Conservation (phyloP, 768 basidiomycete genomes). For the Tylopilus intermedius region DNA sequence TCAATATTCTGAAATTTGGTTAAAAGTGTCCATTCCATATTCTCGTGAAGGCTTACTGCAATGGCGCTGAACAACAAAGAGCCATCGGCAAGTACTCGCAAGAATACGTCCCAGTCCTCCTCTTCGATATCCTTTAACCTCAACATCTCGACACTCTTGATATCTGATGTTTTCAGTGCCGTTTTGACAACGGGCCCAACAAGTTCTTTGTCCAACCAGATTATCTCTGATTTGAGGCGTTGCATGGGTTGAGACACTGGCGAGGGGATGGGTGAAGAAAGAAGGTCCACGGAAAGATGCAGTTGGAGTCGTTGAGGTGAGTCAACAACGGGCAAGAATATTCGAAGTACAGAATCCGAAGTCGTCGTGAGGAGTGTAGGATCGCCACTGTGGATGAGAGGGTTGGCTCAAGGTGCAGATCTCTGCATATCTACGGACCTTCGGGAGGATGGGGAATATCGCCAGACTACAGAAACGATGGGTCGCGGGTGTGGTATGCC, state of each 20-base stretch:
- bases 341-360: constrained; percentile 72
- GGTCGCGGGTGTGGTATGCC: constrained; percentile 68
- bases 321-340: constrained; percentile 86
- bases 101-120: constrained; percentile 76
- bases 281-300: constrained; percentile 71
- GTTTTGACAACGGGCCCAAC: constrained; percentile 45
- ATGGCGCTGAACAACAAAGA: constrained; percentile 71
- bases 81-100: constrained; percentile 67
- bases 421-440: constrained; percentile 38
- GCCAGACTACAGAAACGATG: constrained; percentile 67
- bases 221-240: constrained; percentile 45
- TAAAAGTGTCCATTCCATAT: background rate
- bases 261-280: constrained; percentile 50
- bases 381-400: constrained; percentile 50
- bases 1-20: constrained; percentile 69
- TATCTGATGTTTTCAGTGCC: constrained; percentile 34
- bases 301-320: constrained; percentile 80
- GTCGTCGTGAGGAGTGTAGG: constrained; percentile 81
- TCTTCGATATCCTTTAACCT: constrained; percentile 59
- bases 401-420: constrained; percentile 1
- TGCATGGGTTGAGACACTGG: constrained; percentile 26
- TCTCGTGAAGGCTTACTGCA: constrained; percentile 45
- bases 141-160: constrained; percentile 21
- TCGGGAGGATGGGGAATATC: constrained; percentile 61
- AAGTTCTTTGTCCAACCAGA: constrained; percentile 65